Base-by-base conservation (phyloP, 169 alveolate species). In the Plasmodium gonderi region DNA sequence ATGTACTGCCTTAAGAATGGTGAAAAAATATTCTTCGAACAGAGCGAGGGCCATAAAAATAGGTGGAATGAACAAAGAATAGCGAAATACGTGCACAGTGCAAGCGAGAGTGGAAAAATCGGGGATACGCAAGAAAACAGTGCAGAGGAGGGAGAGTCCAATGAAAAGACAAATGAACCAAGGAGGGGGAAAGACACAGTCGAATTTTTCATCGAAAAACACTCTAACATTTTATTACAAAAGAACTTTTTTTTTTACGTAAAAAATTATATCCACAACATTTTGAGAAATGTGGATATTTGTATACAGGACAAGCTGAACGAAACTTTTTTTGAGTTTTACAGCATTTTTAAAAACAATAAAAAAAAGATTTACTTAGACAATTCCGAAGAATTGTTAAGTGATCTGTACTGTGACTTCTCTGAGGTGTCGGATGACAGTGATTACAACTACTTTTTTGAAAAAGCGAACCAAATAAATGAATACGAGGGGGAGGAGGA, bases 241-340 rank as follows among this genome's bases (percentile, higher is more conserved):
- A 5, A 26, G n/a, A 75, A 85, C 17, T 85, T 47, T 85, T 85
- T 74, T 23, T 85, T 85, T 85, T 85, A 49, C 78, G 31, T 85
- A 36, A 85, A 85, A 64, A 74, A 44, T 36, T 85, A 85, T 64
- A 75, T 85, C 31, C 92, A 85, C 45, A 75, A 85, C 51, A 76
- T 54, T 42, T 85, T 85, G 51, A 85, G 87, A 1, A 74, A 85
- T 64, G 87, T 72, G 14, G 87, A 85, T 44, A 85, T 85, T 36
- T 85, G 92, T 42, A 75, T 67, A 12, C 69, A 85, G 20, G 92
- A 85, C 1, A 85, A 72, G 33, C 92, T 75, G 20, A 85, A 74
- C 45, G 92, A 85, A 75, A 51, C 87, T 0, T 85, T 85, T 74
- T 85, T 85, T 65, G 92, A 85, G 14, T 85, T 85, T 85, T 85